phyloP scores from a whole-genome alignment of 1,284 basidiomycete genomes.

The Trametes polyzona region DNA sequence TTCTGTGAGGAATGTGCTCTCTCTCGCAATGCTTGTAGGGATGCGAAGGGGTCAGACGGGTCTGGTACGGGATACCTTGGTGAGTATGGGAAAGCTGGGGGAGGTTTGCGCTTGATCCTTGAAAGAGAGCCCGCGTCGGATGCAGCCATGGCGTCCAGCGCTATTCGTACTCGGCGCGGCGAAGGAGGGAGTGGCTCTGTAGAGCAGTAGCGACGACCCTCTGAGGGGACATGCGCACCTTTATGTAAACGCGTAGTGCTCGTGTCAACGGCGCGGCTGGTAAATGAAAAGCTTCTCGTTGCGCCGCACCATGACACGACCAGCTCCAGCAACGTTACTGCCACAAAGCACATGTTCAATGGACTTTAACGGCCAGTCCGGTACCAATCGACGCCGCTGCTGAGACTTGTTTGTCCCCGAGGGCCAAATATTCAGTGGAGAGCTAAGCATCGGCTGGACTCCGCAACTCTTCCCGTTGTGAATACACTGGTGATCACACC shows the following conservation, averaged over 20 bases:
- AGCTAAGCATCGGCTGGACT: too few species aligned
- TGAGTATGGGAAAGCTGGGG: conserved; percentile 46
- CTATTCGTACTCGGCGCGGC: conserved; percentile 7
- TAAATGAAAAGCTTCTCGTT: conserved; percentile 10
- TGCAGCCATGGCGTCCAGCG: conserved; percentile 25
- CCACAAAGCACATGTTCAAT: conserved; percentile 7
- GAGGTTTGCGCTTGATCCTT: conserved; percentile 51
- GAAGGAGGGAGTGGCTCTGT: conserved; percentile 9
- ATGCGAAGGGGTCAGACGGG: conserved; percentile 57
- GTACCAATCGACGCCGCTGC: conserved; percentile 9
- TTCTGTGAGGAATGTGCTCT: conserved; percentile 38
- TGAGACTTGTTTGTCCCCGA: too few species aligned
- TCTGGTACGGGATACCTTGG: conserved; percentile 56
- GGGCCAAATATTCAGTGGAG: too few species aligned
- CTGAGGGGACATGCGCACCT: conserved; percentile 8
- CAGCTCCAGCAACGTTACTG: conserved; percentile 13
- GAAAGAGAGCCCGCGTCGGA: conserved; percentile 16
- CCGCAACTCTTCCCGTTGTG: too few species aligned
- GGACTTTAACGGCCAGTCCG: conserved; percentile 10
- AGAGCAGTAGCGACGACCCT: conserved; percentile 11
- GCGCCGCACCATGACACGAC: conserved; percentile 9
- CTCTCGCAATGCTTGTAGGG: conserved; percentile 52
- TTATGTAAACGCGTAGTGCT: conserved; percentile 24
- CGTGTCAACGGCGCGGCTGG: conserved; percentile 20
- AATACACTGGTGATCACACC: too few species aligned